Base-by-base conservation (phyloP, 163 green algal genomes). In the Scenedesmus sp. region DNA sequence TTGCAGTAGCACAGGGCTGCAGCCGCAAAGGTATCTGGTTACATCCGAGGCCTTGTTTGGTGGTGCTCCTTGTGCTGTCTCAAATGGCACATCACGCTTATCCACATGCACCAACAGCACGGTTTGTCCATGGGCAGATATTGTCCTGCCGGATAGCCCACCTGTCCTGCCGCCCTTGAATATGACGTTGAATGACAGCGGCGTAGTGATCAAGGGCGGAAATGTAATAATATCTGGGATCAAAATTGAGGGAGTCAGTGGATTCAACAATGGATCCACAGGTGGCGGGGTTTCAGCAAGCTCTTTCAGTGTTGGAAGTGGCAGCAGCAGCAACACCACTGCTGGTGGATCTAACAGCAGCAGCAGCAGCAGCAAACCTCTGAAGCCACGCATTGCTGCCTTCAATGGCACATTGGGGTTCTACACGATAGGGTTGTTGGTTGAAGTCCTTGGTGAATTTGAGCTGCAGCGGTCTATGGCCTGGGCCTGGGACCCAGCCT, bases 351-450 rank as follows among this genome's bases (percentile, higher is more conserved):
- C n/a, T n/a, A 76, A 78, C 37, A 78, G 51, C n/a, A 35, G 16
- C 65, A 76, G 65, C 61, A 76, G 61, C 59, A 72, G 30, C 49
- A 76, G 53, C 33, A 40, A 86, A 30, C 81, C 76, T 0, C 24
- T 42, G 18, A 87, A 78, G 51, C 82, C 82, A 7, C 49, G 82
- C 10, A 26, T 87, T 26, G 51, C 51, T 40, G 13, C 51, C 5
- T 87, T 87, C 53, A 87, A 87, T 59, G 82, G 82, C 51, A 72
- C 82, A 15, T 18, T 87, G 26, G 82, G 51, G 51, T 87, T 87
- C 26, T 78, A 56, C 49, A 87, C 82, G 5, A 20, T 87, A 9
- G 82, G 49, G 16, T 24, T 87, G n/a, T 10, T 87, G 51, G 56
- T 87, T 12, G 82, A 87, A 15, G 82, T 87, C 33, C 20, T 87